phyloP scores from a whole-genome alignment of 2,329 filamentous ascomycete species.

The Aureobasidium sp. region DNA sequence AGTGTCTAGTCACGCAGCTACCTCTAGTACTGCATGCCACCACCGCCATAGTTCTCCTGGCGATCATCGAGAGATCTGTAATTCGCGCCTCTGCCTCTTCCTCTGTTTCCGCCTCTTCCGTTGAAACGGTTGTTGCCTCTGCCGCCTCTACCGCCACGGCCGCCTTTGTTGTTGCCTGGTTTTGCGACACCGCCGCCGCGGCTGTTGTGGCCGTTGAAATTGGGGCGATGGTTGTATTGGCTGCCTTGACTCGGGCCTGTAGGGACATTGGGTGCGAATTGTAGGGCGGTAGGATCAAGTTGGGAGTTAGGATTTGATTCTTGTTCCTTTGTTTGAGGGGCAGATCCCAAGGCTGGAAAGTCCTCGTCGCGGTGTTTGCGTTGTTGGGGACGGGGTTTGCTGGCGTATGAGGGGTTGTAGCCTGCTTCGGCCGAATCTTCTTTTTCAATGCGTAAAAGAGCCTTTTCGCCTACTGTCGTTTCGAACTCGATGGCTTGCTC shows the following conservation, averaged over 20 bases:
- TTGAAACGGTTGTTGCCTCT: slow-evolving; percentile 43
- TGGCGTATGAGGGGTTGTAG: slow-evolving; percentile 57
- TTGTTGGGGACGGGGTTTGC: slow-evolving; percentile 51
- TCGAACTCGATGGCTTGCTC: slow-evolving; percentile 72
- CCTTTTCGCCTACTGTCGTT: slow-evolving; percentile 78
- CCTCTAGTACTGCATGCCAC: slow-evolving; percentile 31
- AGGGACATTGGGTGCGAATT: slow-evolving; percentile 20
- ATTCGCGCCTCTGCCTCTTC: slow-evolving; percentile 25
- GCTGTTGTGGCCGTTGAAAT: slow-evolving; percentile 22
- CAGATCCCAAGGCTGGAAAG: slow-evolving; percentile 26
- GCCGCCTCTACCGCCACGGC: slow-evolving; percentile 32
- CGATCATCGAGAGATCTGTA: slow-evolving; percentile 42
- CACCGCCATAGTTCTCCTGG: slow-evolving; percentile 28
- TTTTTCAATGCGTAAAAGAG: slow-evolving; percentile 71
- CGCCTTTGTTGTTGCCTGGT: slow-evolving; percentile 29
- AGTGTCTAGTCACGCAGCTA: background rate
- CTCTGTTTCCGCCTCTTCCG: slow-evolving; percentile 23
- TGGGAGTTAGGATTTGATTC: slow-evolving; percentile 22
- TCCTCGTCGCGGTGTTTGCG: slow-evolving; percentile 43
- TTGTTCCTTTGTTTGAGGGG: slow-evolving; percentile 19
- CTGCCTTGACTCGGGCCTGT: slow-evolving; percentile 28
- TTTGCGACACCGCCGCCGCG: slow-evolving; percentile 35
- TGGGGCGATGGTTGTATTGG: slow-evolving; percentile 20
- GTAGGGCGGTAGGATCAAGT: slow-evolving; percentile 15
- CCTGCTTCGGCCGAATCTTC: slow-evolving; percentile 52